Base-by-base conservation (phyloP, 495 filamentous ascomycete species). In the Annulohypoxylon maeteangense region DNA sequence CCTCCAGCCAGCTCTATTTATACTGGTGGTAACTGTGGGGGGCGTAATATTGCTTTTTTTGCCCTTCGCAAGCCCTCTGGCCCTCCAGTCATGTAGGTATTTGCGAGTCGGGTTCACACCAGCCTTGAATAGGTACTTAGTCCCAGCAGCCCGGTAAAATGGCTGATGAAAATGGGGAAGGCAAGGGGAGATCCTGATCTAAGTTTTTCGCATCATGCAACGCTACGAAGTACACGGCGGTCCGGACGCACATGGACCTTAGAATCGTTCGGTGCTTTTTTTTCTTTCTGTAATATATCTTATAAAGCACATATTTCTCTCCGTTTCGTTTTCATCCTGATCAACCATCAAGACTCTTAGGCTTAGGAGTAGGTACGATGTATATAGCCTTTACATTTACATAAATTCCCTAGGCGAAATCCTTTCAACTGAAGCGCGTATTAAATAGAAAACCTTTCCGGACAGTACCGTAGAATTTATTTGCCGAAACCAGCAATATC, bases 71-170 rank as follows among this genome's bases (percentile, higher is more conserved):
- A 45, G 14, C 32, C n/a, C 62, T 44, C 40, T 16, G n/a, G n/a
- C n/a, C n/a, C n/a, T n/a, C n/a, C n/a, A n/a, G n/a, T n/a, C n/a
- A n/a, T n/a, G n/a, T n/a, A 44, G 40, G 50, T 54, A 44, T 38
- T 58, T 50, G 65, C 42, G 22, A 65, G 65, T 70, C 53, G 40
- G 62, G 57, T 65, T 55, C 38, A 64, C 66, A 66, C 59, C 59
- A 62, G 68, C 56, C 66, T 57, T 72, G 62, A 70, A 56, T 51
- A n/a, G n/a, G n/a, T n/a, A n/a, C n/a, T n/a, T n/a, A 78, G 68
- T 72, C 71, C 78, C 78, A 78, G 67, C 67, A 72, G 74, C 66
- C 74, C 76, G 79, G 75, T 74, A 82, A 80, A 81, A 78, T 79
- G 74, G 74, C 70, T 76, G 72, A 64, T 77, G 71, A 75, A 67